These are phyloP conservation scores for Calophaca sinica DNA, from an alignment of 306 rosid species.

Conservation along the genomic window DNA sequence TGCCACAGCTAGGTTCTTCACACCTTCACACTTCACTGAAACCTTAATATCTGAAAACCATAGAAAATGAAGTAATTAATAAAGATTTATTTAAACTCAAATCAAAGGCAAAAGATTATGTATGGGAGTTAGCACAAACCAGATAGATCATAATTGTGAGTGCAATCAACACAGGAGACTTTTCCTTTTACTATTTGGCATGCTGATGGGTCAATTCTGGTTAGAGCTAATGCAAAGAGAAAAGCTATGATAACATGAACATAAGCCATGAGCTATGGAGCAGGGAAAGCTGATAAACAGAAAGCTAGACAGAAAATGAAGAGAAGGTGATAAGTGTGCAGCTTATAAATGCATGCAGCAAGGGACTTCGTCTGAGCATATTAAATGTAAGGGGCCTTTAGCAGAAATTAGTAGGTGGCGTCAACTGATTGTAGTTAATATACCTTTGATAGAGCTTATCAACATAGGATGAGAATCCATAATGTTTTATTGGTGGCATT, in stretches of 20 bases:
- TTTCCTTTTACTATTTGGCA: constrained; percentile 62
- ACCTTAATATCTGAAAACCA: constrained; percentile 65
- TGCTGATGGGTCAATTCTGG: constrained; percentile 51
- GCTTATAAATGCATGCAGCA: constrained; percentile 41
- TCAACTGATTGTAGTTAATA: constrained; percentile 43
- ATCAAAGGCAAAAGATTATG: not conserved
- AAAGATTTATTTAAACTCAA: not conserved
- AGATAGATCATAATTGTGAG: constrained; percentile 56
- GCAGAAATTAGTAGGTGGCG: constrained; percentile 55
- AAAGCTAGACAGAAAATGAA: constrained; percentile 7
- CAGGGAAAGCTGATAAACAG: constrained; percentile 25
- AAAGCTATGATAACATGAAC: constrained; percentile 52
- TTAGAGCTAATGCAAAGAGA: constrained; percentile 59
- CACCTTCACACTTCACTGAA: constrained; percentile 69
- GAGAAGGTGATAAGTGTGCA: constrained; percentile 33
- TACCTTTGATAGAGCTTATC: not conserved
- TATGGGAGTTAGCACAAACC: constrained; percentile 53
- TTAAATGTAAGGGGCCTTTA: constrained; percentile 47
- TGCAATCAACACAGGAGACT: constrained; percentile 85
- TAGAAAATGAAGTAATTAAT: not conserved
- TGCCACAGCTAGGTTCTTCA: constrained; percentile 56
- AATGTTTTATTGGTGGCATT: not conserved
- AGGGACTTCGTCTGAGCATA: constrained; percentile 17
- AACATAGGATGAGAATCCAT: not conserved
- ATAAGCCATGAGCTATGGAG: constrained; percentile 61